These are phyloP conservation scores for Erythrobasidium hasegawianum DNA, from an alignment of 1,284 basidiomycete species.

Conservation along the genomic window DNA sequence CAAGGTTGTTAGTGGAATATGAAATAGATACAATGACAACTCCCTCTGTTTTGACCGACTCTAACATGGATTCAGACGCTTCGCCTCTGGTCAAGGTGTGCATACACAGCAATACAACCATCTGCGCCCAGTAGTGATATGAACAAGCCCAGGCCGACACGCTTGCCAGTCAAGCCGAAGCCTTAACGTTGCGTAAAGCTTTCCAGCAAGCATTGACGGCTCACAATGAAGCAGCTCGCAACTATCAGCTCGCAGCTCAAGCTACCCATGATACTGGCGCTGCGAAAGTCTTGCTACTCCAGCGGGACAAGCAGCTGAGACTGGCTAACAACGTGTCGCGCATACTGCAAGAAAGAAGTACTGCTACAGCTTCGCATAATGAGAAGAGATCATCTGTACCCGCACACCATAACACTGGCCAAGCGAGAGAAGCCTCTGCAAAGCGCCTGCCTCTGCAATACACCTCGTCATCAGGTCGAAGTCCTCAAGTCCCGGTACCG, in stretches of 20 bases:
- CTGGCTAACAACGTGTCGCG: constrained; percentile 5
- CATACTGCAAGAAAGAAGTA: constrained; percentile 13
- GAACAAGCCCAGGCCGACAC: constrained; percentile 25
- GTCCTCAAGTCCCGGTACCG: background rate
- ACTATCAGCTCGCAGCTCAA: constrained; percentile 33
- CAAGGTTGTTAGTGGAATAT: no score
- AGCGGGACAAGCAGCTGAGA: constrained; percentile 29
- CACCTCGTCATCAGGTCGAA: no score
- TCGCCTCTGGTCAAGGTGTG: constrained; percentile 33
- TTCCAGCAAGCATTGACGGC: constrained; percentile 30
- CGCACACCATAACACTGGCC: no score
- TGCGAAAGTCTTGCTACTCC: constrained; percentile 28
- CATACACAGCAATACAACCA: background rate
- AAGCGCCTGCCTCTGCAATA: constrained; percentile 6
- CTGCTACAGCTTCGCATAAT: background rate
- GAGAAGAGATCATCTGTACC: background rate
- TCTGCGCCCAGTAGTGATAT: background rate
- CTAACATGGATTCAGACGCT: constrained; percentile 28
- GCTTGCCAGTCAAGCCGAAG: constrained; percentile 27
- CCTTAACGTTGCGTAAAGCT: constrained; percentile 18
- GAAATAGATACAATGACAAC: no score
- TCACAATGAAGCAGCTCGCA: constrained; percentile 22
- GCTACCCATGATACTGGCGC: constrained; percentile 19
- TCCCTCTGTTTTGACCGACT: no score
- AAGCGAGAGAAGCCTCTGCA: no score